These are phyloP conservation scores for Botrytis aclada DNA, from an alignment of 2,329 filamentous ascomycete species.

Conservation along the genomic window DNA sequence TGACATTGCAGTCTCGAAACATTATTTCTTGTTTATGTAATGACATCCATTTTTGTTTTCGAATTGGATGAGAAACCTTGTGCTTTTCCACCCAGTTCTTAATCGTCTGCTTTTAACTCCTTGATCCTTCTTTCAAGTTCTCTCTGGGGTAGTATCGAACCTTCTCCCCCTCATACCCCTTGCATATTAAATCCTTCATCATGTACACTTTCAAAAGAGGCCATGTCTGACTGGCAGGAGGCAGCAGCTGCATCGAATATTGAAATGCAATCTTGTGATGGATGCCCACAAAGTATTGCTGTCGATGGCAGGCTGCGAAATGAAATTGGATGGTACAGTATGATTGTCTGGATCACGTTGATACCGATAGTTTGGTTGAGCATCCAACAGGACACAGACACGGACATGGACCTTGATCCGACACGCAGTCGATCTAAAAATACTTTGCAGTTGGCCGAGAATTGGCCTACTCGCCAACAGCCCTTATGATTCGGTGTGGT, in stretches of 20 bases:
- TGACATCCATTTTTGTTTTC: no score
- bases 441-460: neutral
- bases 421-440: neutral
- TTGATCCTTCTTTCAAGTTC: neutral
- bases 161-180: no score
- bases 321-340: neutral
- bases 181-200: neutral
- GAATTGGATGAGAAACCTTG: neutral
- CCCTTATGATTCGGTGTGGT: neutral
- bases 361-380: slow-evolving; percentile 7
- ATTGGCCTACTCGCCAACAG: neutral
- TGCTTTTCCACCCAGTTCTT: neutral
- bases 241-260: neutral
- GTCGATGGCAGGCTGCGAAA: neutral
- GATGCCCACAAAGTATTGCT: neutral
- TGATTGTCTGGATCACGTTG: neutral
- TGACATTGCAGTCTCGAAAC: neutral
- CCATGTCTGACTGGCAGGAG: neutral
- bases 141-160: neutral
- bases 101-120: neutral
- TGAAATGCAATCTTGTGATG: neutral
- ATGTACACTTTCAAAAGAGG: neutral
- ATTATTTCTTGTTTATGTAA: neutral
- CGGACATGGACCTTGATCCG: neutral
- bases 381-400: neutral